Evolutionary conservation across 225 moss, liverwort and hornwort genomes (phyloP).

Genomic region (Physcomitrium patens): DNA sequence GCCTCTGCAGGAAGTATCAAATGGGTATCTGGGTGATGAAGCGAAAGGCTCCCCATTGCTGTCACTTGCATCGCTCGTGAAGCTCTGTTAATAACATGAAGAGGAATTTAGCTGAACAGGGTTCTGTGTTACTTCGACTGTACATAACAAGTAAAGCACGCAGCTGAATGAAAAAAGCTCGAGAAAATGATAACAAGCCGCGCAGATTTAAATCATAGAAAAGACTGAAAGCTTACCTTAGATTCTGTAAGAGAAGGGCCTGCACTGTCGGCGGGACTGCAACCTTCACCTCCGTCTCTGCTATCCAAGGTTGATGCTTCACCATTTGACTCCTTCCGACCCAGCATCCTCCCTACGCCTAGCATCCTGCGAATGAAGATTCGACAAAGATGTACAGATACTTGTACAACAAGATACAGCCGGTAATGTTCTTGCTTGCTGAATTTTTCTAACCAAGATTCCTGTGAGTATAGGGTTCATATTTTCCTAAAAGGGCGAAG

Average conservation of each 20-base stretch:
- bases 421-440: not conserved
- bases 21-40: conserved; percentile 66
- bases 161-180: not conserved
- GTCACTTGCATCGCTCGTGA: conserved; percentile 75
- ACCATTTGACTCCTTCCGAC: conserved; percentile 55
- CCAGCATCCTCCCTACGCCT: conserved; percentile 60
- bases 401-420: not conserved
- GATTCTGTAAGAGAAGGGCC: conserved; percentile 58
- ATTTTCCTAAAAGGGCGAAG: not conserved
- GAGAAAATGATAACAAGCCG: not conserved
- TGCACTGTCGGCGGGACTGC: conserved; percentile 43
- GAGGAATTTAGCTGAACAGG: conserved; percentile 16
- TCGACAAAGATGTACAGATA: conserved; percentile 13
- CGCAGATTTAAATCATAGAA: not conserved
- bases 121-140: not conserved
- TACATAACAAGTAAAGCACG: not conserved
- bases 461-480: no score
- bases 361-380: conserved; percentile 47
- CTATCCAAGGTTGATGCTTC: conserved; percentile 60
- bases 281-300: conserved; percentile 45
- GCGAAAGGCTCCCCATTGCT: conserved; percentile 57
- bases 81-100: conserved; percentile 52
- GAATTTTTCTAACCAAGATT: not conserved
- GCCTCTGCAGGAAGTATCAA: conserved; percentile 75
- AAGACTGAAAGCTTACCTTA: conserved; percentile 37